Conservation (phyloP, 148 eudicot species). For the Linanthus parryae region DNA sequence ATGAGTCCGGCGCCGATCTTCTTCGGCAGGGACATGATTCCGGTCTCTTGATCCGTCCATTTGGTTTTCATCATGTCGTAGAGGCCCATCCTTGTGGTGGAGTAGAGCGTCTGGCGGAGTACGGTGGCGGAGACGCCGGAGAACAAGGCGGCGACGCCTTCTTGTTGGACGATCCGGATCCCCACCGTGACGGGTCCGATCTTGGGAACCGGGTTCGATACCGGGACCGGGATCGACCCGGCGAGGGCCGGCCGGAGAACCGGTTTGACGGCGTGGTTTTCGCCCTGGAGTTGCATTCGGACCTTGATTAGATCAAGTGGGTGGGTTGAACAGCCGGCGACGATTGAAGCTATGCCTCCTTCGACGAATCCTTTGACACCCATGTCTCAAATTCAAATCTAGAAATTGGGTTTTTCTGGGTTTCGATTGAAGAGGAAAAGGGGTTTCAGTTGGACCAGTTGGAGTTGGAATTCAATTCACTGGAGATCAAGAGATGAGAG, state of each 20-base stretch:
- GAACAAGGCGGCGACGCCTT: conserved; percentile 1
- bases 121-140: conserved; percentile 33
- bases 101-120: conserved; percentile 70
- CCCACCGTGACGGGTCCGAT: not conserved
- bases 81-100: conserved; percentile 87
- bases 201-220: not conserved
- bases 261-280: not conserved
- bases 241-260: not conserved
- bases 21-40: conserved; percentile 28
- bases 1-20: conserved; percentile 70
- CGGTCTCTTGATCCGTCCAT: conserved; percentile 58
- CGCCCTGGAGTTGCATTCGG: conserved; percentile 12
- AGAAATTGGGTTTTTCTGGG: not conserved
- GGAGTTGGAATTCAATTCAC: not conserved
- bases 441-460: not conserved
- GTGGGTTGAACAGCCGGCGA: conserved; percentile 10
- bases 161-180: conserved; percentile 1
- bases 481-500: not conserved
- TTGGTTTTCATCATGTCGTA: conserved; percentile 58
- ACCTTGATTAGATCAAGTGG: conserved; percentile 11
- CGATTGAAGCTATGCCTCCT: conserved; percentile 11
- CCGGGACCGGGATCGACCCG: not conserved
- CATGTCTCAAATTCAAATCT: not conserved
- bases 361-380: conserved; percentile 10
- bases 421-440: not conserved